Base-by-base conservation (phyloP, 2,329 filamentous ascomycete genomes). In the Ophiognomonia clavigignenti-juglandacearum region DNA sequence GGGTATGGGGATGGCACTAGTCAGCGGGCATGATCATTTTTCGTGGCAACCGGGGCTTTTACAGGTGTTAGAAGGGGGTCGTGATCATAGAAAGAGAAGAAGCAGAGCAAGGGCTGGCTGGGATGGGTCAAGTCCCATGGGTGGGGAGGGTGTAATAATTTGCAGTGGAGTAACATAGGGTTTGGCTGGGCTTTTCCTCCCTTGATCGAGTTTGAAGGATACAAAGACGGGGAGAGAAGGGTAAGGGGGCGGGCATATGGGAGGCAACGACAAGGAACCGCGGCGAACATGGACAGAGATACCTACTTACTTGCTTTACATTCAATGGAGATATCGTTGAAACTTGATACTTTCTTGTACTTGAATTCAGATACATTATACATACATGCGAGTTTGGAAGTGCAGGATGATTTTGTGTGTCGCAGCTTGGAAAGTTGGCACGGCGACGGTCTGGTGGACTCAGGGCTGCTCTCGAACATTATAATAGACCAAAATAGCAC, bases 1-100 rank as follows among this genome's bases (percentile, higher is more conserved):
- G 39, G 39, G 29, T 53, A 53, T n/a, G 51, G 51, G 31, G 51
- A 53, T 42, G 48, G 48, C 18, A 45, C 51, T 29, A 46, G 50
- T 48, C 51, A 53, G 44, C 48, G 48, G 26, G 48, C 48, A 37
- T 53, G 51, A 53, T 43, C 38, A 39, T n/a, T 31, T 22, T 16
- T 6, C n/a, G 34, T 22, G 14, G 39, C 18, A 27, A 10, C 24
- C 24, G 10, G 24, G 24, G 10, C 24, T 26, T 26, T 26, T 6
- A 42, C 19, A 26, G 38, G 41, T 27, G 39, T 39, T 44, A 39
- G 45, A 32, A 19, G 20, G 20, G 34, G 8, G 2, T 36, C 34
- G 9, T 36, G n/a, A 22, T 16, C 20, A 14, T 31, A 34, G 24
- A 26, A 10, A 26, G 24, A 10, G 24, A 26, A 26, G 24, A 26